Conservation (phyloP, 257 asterid species). For the Plectranthus barbatus region DNA sequence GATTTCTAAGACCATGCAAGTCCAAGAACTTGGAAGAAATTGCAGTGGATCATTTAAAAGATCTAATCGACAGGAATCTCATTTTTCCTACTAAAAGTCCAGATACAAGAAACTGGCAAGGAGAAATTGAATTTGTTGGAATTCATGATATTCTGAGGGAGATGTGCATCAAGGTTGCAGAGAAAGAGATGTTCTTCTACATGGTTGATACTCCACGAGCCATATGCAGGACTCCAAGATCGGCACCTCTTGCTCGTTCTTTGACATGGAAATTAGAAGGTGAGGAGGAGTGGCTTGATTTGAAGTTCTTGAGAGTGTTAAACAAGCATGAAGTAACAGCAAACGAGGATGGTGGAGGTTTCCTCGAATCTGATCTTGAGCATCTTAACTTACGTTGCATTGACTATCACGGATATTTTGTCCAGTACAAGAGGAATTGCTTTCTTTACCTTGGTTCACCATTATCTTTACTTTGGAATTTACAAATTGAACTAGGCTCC, state of each 20-base stretch:
- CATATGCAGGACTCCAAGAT: background rate
- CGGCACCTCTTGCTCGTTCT: background rate
- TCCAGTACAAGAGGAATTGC: too few species aligned
- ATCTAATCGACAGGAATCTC: background rate
- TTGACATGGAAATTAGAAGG: background rate
- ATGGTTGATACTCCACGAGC: background rate
- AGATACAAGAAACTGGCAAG: too few species aligned
- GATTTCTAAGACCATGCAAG: background rate
- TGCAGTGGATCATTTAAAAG: background rate
- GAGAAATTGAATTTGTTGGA: too few species aligned
- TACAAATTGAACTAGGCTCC: background rate
- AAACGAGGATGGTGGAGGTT: background rate
- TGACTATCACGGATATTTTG: too few species aligned
- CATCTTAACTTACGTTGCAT: background rate
- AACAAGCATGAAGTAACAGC: background rate
- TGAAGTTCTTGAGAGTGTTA: background rate
- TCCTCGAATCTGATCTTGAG: background rate
- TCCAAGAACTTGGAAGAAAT: background rate
- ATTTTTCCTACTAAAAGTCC: too few species aligned
- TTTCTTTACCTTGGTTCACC: background rate
- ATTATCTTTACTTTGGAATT: background rate
- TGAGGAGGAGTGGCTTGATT: background rate
- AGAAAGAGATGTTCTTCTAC: background rate
- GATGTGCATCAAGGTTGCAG: background rate
- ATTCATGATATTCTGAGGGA: background rate